Conservation (phyloP, 2,329 filamentous ascomycete species). For the Aspergillus tanneri region DNA sequence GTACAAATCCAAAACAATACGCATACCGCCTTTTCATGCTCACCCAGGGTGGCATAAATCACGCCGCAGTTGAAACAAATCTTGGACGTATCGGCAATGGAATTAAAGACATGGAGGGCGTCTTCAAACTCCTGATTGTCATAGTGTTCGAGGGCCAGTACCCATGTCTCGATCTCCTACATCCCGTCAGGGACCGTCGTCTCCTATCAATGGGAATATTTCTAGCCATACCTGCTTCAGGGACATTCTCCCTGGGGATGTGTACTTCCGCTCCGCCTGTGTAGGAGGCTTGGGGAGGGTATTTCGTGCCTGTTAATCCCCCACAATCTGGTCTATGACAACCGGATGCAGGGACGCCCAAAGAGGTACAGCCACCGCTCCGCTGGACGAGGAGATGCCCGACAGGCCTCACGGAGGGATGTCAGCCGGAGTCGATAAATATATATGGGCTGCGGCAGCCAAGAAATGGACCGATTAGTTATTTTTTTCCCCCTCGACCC, state of each 20-base stretch:
- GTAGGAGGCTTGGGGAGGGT: neutral
- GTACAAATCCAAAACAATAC: neutral
- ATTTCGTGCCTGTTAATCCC: neutral
- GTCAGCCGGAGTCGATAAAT: neutral
- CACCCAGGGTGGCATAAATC: slow-evolving; percentile 92
- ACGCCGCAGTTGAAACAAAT: slow-evolving; percentile 98
- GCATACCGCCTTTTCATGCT: slow-evolving; percentile 90
- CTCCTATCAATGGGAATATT: neutral
- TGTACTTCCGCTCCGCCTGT: neutral
- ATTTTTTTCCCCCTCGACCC: no score
- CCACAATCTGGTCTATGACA: neutral
- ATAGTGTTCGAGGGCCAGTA: slow-evolving; percentile 83
- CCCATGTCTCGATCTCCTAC: slow-evolving; percentile 99
- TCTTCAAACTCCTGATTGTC: slow-evolving; percentile 98
- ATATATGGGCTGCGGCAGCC: slow-evolving; percentile 2
- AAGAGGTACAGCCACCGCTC: slow-evolving; percentile 4
- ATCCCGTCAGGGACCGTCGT: neutral
- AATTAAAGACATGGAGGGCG: slow-evolving; percentile 76
- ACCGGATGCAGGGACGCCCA: neutral
- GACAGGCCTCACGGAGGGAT: slow-evolving; percentile 2
- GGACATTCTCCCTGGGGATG: slow-evolving; percentile 48
- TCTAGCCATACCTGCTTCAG: slow-evolving; percentile 57
- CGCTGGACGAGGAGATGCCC: slow-evolving; percentile 4
- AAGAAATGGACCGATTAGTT: slow-evolving; percentile 9
- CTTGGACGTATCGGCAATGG: slow-evolving; percentile 92